Percentiles rank a stretch among this genome's conserved stretches.
These are phyloP conservation scores for Fusarium subglutinans DNA, from an alignment of 2,329 filamentous ascomycete genomes.

Conservation along the genomic window DNA sequence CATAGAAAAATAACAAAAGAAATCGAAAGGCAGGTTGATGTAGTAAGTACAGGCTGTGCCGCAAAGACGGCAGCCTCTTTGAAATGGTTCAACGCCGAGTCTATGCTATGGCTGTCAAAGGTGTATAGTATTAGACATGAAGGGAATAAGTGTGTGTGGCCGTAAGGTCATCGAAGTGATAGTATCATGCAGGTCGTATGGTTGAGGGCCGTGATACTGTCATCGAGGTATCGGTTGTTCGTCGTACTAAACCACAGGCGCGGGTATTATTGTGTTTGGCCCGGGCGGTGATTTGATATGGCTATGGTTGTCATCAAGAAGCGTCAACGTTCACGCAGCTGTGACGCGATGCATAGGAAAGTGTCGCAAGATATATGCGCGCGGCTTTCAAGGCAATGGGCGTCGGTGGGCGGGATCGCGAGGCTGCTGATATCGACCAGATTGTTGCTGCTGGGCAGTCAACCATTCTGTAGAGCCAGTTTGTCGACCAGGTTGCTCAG, in stretches of 20 bases:
- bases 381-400: conserved; percentile 45
- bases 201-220: conserved; percentile 35
- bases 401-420: conserved; percentile 57
- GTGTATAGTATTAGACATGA: conserved; percentile 43
- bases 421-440: conserved; percentile 55
- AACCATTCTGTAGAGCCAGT: conserved; percentile 62
- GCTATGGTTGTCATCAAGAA: conserved; percentile 3
- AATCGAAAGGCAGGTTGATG: conserved; percentile 35
- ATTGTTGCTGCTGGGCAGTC: conserved; percentile 57
- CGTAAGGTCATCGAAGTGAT: conserved; percentile 40
- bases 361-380: conserved; percentile 31
- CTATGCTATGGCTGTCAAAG: conserved; percentile 47
- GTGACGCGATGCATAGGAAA: conserved; percentile 2
- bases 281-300: neutral
- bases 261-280: conserved; percentile 15
- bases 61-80: conserved; percentile 27
- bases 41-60: conserved; percentile 43
- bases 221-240: conserved; percentile 38
- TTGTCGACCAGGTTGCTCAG: conserved; percentile 65
- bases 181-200: conserved; percentile 38
- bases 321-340: conserved; percentile 1
- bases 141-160: conserved; percentile 35
- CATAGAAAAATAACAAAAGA: conserved; percentile 37
- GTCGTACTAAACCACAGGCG: conserved; percentile 29
- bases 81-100: conserved; percentile 45